A percentile compares a stretch with the other conserved stretches of the same genome.
phyloP scores from a whole-genome alignment of 2,329 filamentous ascomycete species.

The Apiospora marii region DNA sequence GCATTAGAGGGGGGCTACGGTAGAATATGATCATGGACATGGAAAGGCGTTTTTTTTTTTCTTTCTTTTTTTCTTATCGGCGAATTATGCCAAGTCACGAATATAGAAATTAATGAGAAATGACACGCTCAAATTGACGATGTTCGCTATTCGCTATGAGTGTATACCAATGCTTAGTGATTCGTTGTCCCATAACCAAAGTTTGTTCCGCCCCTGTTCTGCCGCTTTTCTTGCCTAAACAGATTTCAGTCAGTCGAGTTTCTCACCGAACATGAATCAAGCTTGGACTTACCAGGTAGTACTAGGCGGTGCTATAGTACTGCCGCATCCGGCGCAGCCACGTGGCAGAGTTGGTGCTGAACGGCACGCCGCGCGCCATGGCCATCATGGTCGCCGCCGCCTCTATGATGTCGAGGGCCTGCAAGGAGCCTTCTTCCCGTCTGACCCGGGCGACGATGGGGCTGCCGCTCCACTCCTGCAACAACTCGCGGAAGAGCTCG shows the following conservation, averaged over 20 bases:
- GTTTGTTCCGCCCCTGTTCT: not conserved
- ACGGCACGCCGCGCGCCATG: not conserved
- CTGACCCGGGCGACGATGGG: not conserved
- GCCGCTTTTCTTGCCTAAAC: not conserved
- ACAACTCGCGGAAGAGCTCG: not conserved
- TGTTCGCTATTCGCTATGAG: too few species aligned
- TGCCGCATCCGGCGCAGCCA: not conserved
- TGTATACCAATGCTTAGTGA: not conserved
- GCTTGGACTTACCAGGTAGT: not conserved
- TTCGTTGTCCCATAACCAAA: too few species aligned
- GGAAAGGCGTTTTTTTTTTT: not conserved
- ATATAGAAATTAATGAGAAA: constrained; percentile 13
- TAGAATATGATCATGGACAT: not conserved
- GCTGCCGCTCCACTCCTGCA: not conserved
- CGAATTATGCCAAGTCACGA: too few species aligned
- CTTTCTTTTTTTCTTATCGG: too few species aligned
- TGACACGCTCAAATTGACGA: not conserved
- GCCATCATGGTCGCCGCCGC: not conserved
- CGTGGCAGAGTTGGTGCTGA: not conserved
- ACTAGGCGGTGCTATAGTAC: not conserved
- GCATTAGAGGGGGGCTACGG: not conserved
- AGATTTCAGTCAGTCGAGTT: not conserved
- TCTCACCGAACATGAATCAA: too few species aligned
- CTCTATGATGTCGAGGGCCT: constrained; percentile 7
- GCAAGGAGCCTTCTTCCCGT: not conserved